phyloP scores from a whole-genome alignment of 2,329 filamentous ascomycete species.

The Pestalotiopsis sp. region DNA sequence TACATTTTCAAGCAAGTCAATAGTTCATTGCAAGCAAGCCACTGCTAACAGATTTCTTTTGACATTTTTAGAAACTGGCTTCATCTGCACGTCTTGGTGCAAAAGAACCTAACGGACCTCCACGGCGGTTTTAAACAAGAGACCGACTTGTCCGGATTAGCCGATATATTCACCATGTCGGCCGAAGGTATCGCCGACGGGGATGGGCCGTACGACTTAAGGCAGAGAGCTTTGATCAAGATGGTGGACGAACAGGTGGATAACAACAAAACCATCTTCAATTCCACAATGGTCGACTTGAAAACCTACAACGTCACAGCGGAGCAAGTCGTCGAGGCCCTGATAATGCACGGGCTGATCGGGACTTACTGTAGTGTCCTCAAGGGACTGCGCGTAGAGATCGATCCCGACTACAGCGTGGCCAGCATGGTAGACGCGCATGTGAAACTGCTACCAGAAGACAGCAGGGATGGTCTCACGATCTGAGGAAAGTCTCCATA shows the following conservation, averaged over 20 bases:
- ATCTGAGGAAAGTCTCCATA: no score
- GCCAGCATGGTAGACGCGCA: not conserved
- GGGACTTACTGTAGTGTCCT: not conserved
- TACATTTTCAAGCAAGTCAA: no score
- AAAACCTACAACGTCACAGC: not conserved
- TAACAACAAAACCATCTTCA: not conserved
- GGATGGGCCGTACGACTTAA: not conserved
- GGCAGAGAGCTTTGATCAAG: not conserved
- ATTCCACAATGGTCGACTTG: not conserved
- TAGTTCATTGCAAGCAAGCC: no score
- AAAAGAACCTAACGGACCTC: no score
- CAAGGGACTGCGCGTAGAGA: not conserved
- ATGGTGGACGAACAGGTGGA: not conserved
- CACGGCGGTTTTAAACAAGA: no score
- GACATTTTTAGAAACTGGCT: no score
- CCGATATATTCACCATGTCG: not conserved
- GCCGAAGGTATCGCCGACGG: not conserved
- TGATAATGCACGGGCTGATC: not conserved
- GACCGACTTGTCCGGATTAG: not conserved
- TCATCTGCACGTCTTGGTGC: no score
- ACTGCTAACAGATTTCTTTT: no score
- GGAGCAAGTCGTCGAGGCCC: not conserved
- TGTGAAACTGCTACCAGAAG: no score
- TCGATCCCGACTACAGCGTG: not conserved
- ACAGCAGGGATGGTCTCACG: no score